Percentiles rank a stretch among this genome's conserved stretches.
phyloP scores from a whole-genome alignment of 2,329 filamentous ascomycete species.

The Sporothrix curviconia region DNA sequence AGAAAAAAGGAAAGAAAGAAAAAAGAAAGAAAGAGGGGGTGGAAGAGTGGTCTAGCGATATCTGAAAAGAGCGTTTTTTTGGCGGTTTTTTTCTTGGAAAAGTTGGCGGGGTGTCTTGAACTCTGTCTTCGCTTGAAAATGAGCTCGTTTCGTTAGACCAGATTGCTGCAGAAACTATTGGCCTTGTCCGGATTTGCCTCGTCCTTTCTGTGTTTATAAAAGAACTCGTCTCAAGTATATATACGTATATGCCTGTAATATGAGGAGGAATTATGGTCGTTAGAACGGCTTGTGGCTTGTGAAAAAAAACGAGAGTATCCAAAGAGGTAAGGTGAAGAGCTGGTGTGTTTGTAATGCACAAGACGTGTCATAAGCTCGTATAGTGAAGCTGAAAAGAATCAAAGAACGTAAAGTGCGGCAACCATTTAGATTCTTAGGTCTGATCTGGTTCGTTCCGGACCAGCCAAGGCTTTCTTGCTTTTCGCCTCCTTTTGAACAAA shows the following conservation, averaged over 20 bases:
- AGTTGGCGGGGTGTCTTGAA: background rate
- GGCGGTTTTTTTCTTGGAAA: background rate
- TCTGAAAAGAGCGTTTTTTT: too few relatives aligned
- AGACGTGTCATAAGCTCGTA: constrained; percentile 14
- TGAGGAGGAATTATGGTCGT: background rate
- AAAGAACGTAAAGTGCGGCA: background rate
- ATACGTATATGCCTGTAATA: background rate
- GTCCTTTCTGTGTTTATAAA: background rate
- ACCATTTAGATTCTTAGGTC: background rate
- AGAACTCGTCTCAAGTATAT: constrained; percentile 13
- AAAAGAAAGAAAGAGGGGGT: too few relatives aligned
- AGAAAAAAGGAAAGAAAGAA: too few relatives aligned
- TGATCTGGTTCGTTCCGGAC: background rate
- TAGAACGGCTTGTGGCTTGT: background rate
- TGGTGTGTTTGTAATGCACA: background rate
- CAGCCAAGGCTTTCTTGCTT: too few relatives aligned
- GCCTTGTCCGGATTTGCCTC: background rate
- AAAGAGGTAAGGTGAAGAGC: background rate
- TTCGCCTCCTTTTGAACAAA: too few relatives aligned
- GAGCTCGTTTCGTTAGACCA: background rate
- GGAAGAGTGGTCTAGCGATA: too few relatives aligned
- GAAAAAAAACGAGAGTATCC: background rate
- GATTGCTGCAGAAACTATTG: background rate
- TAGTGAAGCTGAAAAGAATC: background rate
- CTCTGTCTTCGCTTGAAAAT: background rate